Evolutionary conservation across 768 basidiomycete species (phyloP).

Genomic region (Pluteus cervinus): DNA sequence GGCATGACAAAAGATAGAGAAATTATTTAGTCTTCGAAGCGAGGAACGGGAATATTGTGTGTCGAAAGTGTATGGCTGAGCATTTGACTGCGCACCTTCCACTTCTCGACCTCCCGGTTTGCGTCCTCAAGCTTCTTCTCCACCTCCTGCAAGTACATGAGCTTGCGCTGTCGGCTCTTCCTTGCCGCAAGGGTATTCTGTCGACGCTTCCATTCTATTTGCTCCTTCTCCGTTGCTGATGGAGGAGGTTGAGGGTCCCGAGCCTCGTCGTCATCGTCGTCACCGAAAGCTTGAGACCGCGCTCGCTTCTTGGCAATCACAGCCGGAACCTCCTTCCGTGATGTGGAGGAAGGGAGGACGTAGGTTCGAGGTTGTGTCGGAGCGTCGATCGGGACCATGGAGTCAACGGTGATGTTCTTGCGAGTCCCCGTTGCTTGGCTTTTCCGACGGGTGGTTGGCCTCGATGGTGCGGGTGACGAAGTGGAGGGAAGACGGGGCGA

Average conservation of each 20-base stretch:
- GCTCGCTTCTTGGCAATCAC: constrained; percentile 63
- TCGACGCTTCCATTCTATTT: constrained; percentile 73
- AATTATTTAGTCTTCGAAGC: too few relatives aligned
- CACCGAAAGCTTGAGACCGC: constrained; percentile 34
- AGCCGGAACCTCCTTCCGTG: constrained; percentile 66
- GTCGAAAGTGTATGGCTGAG: too few relatives aligned
- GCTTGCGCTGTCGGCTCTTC: constrained; percentile 68
- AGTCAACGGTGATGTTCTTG: constrained; percentile 55
- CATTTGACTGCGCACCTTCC: constrained; percentile 35
- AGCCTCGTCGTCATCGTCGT: constrained; percentile 44
- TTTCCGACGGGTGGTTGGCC: constrained; percentile 22
- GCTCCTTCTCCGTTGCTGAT: constrained; percentile 45
- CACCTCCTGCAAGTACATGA: constrained; percentile 58
- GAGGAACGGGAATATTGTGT: too few relatives aligned
- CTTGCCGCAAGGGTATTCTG: constrained; percentile 81
- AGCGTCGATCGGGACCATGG: constrained; percentile 65
- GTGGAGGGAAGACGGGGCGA: constrained; percentile 20
- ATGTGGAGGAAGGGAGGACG: constrained; percentile 58
- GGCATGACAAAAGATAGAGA: too few relatives aligned
- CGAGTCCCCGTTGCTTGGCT: constrained; percentile 58
- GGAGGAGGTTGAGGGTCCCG: constrained; percentile 28
- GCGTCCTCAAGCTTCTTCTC: constrained; percentile 43
- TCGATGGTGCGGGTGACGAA: constrained; percentile 8
- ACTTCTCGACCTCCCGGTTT: constrained; percentile 45
- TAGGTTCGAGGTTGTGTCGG: constrained; percentile 73